Evolutionary conservation across 345 rosid species (phyloP).

Genomic region (Lepidium africanum): DNA sequence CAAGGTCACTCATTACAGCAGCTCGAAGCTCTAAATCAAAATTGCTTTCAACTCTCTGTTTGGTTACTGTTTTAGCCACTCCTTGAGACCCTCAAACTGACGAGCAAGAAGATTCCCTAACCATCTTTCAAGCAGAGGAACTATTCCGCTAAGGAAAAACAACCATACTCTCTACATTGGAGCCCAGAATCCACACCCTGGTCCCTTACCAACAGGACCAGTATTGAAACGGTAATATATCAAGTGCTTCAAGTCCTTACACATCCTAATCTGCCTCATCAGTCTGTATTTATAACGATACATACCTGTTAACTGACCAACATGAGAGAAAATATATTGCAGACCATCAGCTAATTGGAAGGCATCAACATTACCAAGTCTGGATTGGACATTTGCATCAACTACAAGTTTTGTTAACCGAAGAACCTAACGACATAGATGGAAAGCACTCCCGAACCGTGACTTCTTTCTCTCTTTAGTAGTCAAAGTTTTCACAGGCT

Average conservation of each 20-base stretch:
- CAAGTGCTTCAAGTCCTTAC: slow-evolving; percentile 92
- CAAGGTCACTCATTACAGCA: slow-evolving; percentile 98
- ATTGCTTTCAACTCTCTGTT: slow-evolving; percentile 97
- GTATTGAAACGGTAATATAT: slow-evolving; percentile 97
- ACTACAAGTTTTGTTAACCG: slow-evolving; percentile 95
- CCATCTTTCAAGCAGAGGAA: slow-evolving; percentile 95
- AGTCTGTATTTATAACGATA: slow-evolving; percentile 92
- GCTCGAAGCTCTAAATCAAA: slow-evolving; percentile 99
- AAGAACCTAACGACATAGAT: slow-evolving; percentile 95
- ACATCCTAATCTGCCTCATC: slow-evolving; percentile 98
- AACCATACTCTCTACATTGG: slow-evolving; percentile 99
- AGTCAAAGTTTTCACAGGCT: slow-evolving; percentile 98
- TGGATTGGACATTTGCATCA: slow-evolving; percentile 95
- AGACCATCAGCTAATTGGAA: slow-evolving; percentile 98
- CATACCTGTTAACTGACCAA: slow-evolving; percentile 99
- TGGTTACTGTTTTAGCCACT: slow-evolving; percentile 96
- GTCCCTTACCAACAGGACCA: slow-evolving; percentile 98
- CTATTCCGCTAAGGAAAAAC: slow-evolving; percentile 95
- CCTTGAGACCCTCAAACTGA: slow-evolving; percentile 99
- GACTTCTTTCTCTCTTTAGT: slow-evolving; percentile 97
- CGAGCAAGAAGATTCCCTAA: slow-evolving; percentile 92
- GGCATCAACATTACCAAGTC: slow-evolving; percentile 96
- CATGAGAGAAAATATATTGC: slow-evolving; percentile 95
- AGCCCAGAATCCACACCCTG: slow-evolving; percentile 99
- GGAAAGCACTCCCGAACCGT: slow-evolving; percentile 96